Percentiles rank a stretch among this genome's conserved stretches.
phyloP scores from a whole-genome alignment of 75 land plant species.

The Isoetes taiwanensis region DNA sequence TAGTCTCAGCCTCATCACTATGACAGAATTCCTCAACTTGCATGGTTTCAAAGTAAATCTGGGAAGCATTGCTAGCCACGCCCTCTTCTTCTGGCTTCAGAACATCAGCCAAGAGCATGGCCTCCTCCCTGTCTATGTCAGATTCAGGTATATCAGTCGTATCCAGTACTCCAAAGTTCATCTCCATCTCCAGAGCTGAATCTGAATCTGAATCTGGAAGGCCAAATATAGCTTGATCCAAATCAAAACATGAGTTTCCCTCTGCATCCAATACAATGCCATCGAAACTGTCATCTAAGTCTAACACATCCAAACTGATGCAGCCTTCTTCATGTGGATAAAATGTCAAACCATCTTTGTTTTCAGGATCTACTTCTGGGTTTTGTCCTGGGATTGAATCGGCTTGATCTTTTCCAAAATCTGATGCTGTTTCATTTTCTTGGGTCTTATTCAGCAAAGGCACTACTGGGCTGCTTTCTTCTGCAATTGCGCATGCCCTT shows the following conservation, averaged over 20 bases:
- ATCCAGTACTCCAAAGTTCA: background rate
- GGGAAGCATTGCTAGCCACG: background rate
- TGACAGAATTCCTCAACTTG: constrained; percentile 14
- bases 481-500: too few species aligned
- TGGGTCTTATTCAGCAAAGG: background rate
- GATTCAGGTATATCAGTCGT: background rate
- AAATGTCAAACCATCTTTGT: background rate
- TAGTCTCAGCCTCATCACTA: constrained; percentile 12
- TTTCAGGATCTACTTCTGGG: background rate
- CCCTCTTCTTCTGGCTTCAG: constrained; percentile 12
- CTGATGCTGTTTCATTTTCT: background rate
- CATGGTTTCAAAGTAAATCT: too few species aligned
- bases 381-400: background rate
- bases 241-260: background rate
- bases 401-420: background rate
- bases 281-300: background rate
- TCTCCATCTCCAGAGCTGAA: background rate
- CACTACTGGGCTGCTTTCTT: background rate
- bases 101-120: constrained; percentile 26
- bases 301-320: background rate
- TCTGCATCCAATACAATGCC: background rate
- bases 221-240: background rate
- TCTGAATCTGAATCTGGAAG: background rate
- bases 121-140: constrained; percentile 17
- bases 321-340: background rate